Evolutionary conservation across 257 asterid species (phyloP), one percentile per base, ranked within the genome.

Genomic region (Forsythia suspensa): DNA sequence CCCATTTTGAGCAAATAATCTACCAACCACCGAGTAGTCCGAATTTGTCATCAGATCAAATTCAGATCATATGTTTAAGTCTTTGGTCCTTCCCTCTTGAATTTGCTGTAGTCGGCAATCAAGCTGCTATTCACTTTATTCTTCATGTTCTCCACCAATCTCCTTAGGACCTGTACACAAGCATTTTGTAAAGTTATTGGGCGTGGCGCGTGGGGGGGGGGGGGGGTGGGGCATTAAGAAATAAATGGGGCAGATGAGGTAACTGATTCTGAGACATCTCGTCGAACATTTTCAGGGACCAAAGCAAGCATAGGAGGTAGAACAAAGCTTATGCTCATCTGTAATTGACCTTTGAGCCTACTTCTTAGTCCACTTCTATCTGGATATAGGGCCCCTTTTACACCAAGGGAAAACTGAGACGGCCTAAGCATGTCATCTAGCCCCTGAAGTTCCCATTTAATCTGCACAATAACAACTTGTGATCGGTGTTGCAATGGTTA

Each of bases 391-490:
- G 91, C 84, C 52, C 98, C 99, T 67, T 88, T 91, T 21, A 96
- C 96, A 21, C 82, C 86, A 39, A 96, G 96, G 63, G 90, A 76
- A 75, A 96, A 92, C 36, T 94, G 87, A 73, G 98, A 92, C 75
- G 97, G 97, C 84, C 91, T 87, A 38, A 96, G 85, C 84, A 91
- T 79, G 20, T 91, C 97, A 65, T 96, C 98, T 69, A 96, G 81
- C 39, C 99, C 99, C 78, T 84, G 91, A 48, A 96, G 97, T 90
- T 96, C 94, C 97, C 99, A 94, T 85, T 92, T 89, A 68, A 94
- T 75, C 99, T 94, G 92, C 86, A 77, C 8, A 66, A 65, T 67
- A 72, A 46, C 20, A 29, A 43, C 44, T 75, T 77, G 66, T 21
- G 42, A 71, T 72, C 36, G 66, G 37, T 4, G 11, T 70, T 36